phyloP scores from a whole-genome alignment of 768 basidiomycete genomes.

The Tulasnella sp. region DNA sequence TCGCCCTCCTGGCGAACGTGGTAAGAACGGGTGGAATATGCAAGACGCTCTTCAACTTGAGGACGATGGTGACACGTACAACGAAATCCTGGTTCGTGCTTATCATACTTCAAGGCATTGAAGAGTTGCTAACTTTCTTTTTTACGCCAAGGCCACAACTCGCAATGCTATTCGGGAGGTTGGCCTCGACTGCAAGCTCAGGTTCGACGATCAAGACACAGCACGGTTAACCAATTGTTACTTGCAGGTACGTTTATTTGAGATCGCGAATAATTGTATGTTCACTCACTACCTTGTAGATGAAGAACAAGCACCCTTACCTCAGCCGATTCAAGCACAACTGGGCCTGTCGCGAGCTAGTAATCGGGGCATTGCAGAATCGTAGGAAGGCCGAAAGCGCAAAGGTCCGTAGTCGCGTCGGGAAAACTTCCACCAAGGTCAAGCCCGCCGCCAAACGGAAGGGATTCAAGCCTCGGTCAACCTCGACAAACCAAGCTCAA shows the following conservation, averaged over 20 bases:
- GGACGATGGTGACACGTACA: background rate
- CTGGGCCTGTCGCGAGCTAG: background rate
- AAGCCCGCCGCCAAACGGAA: background rate
- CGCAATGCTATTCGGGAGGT: no score
- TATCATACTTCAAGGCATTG: no score
- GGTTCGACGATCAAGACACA: no score
- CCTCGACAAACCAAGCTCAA: no score
- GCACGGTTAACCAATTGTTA: no score
- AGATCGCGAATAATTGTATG: no score
- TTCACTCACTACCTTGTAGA: no score
- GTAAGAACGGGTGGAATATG: background rate
- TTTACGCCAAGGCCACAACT: background rate
- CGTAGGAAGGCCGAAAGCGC: background rate
- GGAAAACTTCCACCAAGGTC: background rate
- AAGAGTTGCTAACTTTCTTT: no score
- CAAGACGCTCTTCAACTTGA: background rate
- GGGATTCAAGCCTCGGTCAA: background rate
- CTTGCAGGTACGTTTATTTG: no score
- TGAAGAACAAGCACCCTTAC: background rate
- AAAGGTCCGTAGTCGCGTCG: no score
- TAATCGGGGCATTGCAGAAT: background rate
- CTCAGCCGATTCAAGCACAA: background rate
- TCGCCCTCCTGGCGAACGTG: background rate
- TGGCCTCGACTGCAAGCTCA: no score
- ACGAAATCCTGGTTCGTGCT: background rate